Base-by-base conservation (phyloP, 2,329 filamentous ascomycete genomes). In the Polychaeton citri region DNA sequence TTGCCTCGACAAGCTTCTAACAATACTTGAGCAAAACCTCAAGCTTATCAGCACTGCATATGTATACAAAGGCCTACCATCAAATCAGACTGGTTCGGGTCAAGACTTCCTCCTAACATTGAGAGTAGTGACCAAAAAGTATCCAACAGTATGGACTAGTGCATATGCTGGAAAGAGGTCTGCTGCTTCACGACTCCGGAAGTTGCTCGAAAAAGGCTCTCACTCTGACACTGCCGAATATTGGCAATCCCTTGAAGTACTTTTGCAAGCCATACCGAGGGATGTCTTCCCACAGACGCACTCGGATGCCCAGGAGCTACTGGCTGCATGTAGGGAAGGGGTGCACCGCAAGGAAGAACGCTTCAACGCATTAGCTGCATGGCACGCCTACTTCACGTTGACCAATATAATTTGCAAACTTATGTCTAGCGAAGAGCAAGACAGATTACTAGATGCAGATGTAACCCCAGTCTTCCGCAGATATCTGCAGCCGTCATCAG, bases 201-300 rank as follows among this genome's bases (percentile, higher is more conserved):
- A 75, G 6, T 90, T 92, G 46, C 64, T 96, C 5, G 77, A 81
- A 42, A 82, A 78, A 48, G 88, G 90, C 2, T 93, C 88, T 0
- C 83, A 95, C 50, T 74, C 76, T n/a, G 80, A 81, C 3, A 65
- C 74, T 0, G 61, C 68, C 3, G 71, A 68, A 7, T 94, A 79
- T 52, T 98, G 90, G 90, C 59, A 67, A 18, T 72, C 71, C 12
- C 55, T 93, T 20, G 65, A 70, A 26, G 63, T 66, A 19, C 59
- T 96, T 0, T 53, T 94, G 34, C 54, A 59, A 17, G 54, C 54
- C 5, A 47, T 82, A 9, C 79, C 79, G 4, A 39, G 52, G 5
- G 63, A 71, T 16, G 55, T 76, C 1, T 53, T 88, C 65, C 79
- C 33, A 36, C 55, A 32, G 9, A 51, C 70, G 10, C 48, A 61